phyloP scores from a whole-genome alignment of 495 filamentous ascomycete species.

The Aspergillus avenaceus region DNA sequence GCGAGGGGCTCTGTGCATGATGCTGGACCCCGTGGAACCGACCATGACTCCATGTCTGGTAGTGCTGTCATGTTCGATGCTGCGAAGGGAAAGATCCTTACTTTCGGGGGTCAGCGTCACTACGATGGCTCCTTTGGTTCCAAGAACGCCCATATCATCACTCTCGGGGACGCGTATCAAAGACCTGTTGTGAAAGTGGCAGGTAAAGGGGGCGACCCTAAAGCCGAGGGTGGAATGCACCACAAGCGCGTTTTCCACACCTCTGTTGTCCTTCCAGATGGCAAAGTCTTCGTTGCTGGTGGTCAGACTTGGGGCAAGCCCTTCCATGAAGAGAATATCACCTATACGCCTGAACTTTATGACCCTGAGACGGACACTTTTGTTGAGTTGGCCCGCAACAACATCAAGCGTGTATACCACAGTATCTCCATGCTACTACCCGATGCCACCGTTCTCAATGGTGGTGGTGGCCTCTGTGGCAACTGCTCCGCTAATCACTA shows the following conservation, averaged over 20 bases:
- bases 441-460: conserved; percentile 51
- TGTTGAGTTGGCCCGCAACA: conserved; percentile 32
- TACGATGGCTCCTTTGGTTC: conserved; percentile 41
- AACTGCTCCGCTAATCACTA: conserved; percentile 52
- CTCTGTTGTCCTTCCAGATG: conserved; percentile 52
- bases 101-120: conserved; percentile 43
- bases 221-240: conserved; percentile 37
- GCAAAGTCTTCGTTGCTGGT: conserved; percentile 52
- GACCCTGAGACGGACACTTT: conserved; percentile 40
- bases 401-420: conserved; percentile 54
- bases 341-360: conserved; percentile 47
- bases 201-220: conserved; percentile 15
- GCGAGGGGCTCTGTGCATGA: conserved; percentile 20
- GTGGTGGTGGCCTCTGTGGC: conserved; percentile 54
- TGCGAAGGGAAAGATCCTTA: conserved; percentile 49
- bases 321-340: conserved; percentile 46
- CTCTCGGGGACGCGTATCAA: conserved; percentile 30
- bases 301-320: conserved; percentile 43
- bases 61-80: conserved; percentile 57
- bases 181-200: conserved; percentile 4
- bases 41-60: conserved; percentile 51
- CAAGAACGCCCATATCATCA: conserved; percentile 45
- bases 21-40: conserved; percentile 32
- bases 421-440: conserved; percentile 50
- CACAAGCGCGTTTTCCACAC: conserved; percentile 49